Percentiles rank a stretch among this genome's conserved stretches.
These are phyloP conservation scores for Pleurotus citrinopileatus DNA, from an alignment of 768 basidiomycete genomes.

Conservation along the genomic window DNA sequence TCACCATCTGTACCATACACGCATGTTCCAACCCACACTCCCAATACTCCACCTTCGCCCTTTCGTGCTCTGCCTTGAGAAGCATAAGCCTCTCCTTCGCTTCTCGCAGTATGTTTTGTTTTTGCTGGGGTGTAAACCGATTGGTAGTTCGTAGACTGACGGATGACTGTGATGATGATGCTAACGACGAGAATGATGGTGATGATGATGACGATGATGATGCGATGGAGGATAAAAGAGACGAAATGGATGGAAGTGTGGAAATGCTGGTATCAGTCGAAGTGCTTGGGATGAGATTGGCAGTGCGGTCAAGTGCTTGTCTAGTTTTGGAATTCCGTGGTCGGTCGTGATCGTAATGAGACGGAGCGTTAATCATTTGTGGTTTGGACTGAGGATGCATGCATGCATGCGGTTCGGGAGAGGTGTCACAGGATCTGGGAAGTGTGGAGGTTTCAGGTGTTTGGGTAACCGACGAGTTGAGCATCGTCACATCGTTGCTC, in stretches of 20 bases:
- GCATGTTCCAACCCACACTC: conserved; percentile 33
- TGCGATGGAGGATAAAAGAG: too few relatives aligned
- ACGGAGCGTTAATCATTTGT: neutral
- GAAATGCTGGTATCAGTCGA: neutral
- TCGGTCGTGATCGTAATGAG: neutral
- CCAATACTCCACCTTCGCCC: conserved; percentile 68
- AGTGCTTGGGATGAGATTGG: neutral
- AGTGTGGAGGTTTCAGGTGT: too few relatives aligned
- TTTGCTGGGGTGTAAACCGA: conserved; percentile 19
- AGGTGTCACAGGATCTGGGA: too few relatives aligned
- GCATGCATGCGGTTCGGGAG: too few relatives aligned
- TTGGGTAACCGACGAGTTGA: too few relatives aligned
- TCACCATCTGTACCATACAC: conserved; percentile 10
- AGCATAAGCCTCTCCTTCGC: conserved; percentile 53
- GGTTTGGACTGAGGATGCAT: too few relatives aligned
- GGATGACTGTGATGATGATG: conserved; percentile 15
- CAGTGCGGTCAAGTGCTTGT: neutral
- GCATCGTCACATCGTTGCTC: too few relatives aligned
- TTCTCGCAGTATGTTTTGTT: conserved; percentile 44
- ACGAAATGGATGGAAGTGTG: neutral
- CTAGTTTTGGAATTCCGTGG: neutral
- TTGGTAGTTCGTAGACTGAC: conserved; percentile 11
- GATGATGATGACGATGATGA: conserved; percentile 1
- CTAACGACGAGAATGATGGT: conserved; percentile 13
- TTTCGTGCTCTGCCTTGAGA: conserved; percentile 52